phyloP scores from a whole-genome alignment of 768 basidiomycete genomes.

The Omphalotus guepiniiformis region DNA sequence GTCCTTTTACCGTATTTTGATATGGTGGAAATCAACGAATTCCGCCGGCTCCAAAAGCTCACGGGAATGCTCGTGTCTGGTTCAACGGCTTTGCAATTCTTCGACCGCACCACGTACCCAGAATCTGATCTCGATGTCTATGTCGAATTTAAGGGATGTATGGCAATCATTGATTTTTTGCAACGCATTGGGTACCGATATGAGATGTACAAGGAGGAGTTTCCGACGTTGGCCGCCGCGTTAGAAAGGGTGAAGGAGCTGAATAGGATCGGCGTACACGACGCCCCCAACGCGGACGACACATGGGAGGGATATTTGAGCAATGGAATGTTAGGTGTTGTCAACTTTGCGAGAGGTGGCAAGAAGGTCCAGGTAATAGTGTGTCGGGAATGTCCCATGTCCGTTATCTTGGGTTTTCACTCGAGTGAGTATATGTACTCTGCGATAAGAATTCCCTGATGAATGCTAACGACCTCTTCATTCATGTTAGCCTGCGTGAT shows the following conservation, averaged over 20 bases:
- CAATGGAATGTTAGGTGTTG: slow-evolving; percentile 24
- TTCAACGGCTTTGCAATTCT: slow-evolving; percentile 48
- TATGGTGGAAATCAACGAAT: slow-evolving; percentile 18
- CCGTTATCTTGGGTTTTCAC: slow-evolving; percentile 41
- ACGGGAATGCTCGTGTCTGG: slow-evolving; percentile 49
- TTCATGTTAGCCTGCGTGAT: slow-evolving; percentile 36
- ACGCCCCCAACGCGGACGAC: background rate
- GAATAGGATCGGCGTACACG: background rate
- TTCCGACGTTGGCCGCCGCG: slow-evolving; percentile 11
- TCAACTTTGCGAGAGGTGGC: slow-evolving; percentile 25
- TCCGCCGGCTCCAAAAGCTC: slow-evolving; percentile 37
- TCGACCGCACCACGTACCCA: slow-evolving; percentile 39
- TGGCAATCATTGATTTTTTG: slow-evolving; percentile 32
- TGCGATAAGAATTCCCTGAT: background rate
- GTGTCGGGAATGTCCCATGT: slow-evolving; percentile 26
- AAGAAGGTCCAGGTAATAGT: slow-evolving; percentile 40
- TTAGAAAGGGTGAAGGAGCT: background rate
- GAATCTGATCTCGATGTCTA: slow-evolving; percentile 52
- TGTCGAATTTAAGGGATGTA: slow-evolving; percentile 25
- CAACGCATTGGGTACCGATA: slow-evolving; percentile 27
- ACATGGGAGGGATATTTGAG: slow-evolving; percentile 18
- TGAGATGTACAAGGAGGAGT: slow-evolving; percentile 17
- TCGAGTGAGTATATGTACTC: slow-evolving; percentile 36
- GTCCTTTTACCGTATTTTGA: slow-evolving; percentile 33
- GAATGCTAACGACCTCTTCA: background rate